Evolutionary conservation across 164 flowering plant species (phyloP), one percentile per base, ranked within the genome.

Genomic region (Piper longum): DNA sequence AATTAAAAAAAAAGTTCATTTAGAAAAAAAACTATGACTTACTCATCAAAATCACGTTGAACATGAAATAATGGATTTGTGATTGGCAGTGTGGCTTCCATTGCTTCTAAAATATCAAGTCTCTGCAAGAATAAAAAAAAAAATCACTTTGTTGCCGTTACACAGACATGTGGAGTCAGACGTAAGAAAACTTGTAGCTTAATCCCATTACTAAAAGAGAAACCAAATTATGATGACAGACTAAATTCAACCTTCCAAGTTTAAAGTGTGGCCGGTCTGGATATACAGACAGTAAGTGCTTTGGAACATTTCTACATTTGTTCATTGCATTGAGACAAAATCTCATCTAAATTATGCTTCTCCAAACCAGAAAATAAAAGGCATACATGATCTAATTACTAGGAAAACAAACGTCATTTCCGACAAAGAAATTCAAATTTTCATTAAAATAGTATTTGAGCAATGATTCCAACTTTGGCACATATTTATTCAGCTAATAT

Each of bases 21-120:
- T 8, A 8, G 9, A 9, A 9, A 48, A 48, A 48, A 1, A 5
- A 9, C 14, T 51, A 63, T 13, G 55, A n/a, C 89, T 84, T 83
- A 93, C 98, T 86, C 97, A 56, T 83, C 83, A 58, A 89, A 90
- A 72, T 90, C 99, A 63, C 86, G 88, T 59, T 80, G 82, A 41
- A 70, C 39, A 61, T 76, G 82, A 59, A 77, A 68, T 9, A 77
- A 62, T 43, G 62, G 74, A 69, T 60, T 57, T 40, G 54, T 71
- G 70, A 66, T 63, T 59, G 72, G 57, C 69, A 70, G 62, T 72
- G 73, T 76, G 65, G 72, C 69, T 77, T 90, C 97, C 74, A 88
- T 18, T 62, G 82, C 85, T 80, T 87, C 99, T 76, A 95, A 70
- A 64, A 91, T 70, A 71, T 81, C 82, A 64, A 95, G 75, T 76